phyloP scores from a whole-genome alignment of 139 green algal species.

The Mychonastes homosphaera region DNA sequence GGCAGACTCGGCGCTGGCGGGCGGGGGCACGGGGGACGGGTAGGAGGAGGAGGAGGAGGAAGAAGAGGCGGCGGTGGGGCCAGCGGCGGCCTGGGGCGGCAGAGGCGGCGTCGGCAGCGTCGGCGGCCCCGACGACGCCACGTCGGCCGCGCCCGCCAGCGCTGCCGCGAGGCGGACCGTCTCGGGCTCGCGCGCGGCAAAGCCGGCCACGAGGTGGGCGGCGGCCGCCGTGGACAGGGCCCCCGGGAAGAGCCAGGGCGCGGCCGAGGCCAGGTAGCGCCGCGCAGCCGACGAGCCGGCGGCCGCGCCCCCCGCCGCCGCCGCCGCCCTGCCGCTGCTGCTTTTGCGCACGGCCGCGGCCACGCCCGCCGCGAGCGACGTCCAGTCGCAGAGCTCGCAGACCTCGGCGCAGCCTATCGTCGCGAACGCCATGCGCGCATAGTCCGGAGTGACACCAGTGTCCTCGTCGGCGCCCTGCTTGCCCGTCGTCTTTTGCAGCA shows the following conservation, averaged over 20 bases:
- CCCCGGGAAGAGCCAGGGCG: constrained; percentile 16
- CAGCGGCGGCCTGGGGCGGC: no score
- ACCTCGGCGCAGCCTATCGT: constrained; percentile 7
- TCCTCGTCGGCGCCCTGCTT: neutral
- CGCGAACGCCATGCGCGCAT: constrained; percentile 12
- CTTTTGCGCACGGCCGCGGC: no score
- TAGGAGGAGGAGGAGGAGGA: no score
- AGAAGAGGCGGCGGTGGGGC: no score
- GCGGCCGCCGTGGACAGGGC: constrained; percentile 25
- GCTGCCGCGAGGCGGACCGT: constrained; percentile 14
- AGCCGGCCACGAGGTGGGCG: constrained; percentile 36
- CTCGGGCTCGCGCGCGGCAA: constrained; percentile 22
- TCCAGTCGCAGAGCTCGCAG: constrained; percentile 10
- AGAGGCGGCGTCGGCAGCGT: no score
- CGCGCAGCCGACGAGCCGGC: no score
- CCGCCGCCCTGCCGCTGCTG: no score
- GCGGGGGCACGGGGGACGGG: no score
- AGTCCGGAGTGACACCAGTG: constrained; percentile 4
- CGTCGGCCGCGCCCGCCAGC: constrained; percentile 7
- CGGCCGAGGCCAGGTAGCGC: no score
- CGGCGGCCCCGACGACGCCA: no score
- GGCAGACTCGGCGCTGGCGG: constrained; percentile 7
- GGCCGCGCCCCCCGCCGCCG: no score
- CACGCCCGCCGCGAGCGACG: no score
- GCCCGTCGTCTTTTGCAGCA: constrained; percentile 5